phyloP scores from a whole-genome alignment of 2,329 filamentous ascomycete species.

The Neofusicoccum kwambonambiense region DNA sequence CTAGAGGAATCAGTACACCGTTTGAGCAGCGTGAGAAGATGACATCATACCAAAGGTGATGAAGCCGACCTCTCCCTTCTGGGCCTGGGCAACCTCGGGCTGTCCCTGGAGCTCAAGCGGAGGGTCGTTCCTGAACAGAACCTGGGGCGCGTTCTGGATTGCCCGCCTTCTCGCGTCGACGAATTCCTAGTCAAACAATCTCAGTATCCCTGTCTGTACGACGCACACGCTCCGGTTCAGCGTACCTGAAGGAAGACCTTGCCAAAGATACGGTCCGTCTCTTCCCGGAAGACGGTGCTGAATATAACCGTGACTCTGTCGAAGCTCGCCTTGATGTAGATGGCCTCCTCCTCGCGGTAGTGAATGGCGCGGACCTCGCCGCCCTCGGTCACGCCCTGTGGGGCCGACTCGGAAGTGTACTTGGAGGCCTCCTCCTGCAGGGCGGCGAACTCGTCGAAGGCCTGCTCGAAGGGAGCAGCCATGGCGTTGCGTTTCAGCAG shows the following conservation, averaged over 20 bases:
- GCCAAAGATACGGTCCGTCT: constrained; percentile 95
- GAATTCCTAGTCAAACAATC: constrained; percentile 64
- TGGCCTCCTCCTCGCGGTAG: constrained; percentile 97
- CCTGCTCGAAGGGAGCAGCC: constrained; percentile 97
- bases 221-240: neutral
- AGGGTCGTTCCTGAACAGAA: constrained; percentile 91
- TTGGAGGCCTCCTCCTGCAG: constrained; percentile 85
- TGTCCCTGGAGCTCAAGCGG: constrained; percentile 87
- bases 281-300: constrained; percentile 95
- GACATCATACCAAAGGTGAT: constrained; percentile 82
- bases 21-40: constrained; percentile 18
- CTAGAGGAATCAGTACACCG: constrained; percentile 47
- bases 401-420: constrained; percentile 90
- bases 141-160: constrained; percentile 97
- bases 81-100: constrained; percentile 70
- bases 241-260: constrained; percentile 86
- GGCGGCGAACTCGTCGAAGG: constrained; percentile 87
- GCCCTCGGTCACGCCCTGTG: constrained; percentile 84
- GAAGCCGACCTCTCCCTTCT: constrained; percentile 87
- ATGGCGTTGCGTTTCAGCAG: constrained; percentile 97
- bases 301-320: constrained; percentile 99
- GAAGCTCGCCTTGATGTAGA: constrained; percentile 96
- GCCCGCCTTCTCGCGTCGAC: constrained; percentile 92
- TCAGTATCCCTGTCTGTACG: neutral
- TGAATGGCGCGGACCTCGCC: constrained; percentile 94